A percentile compares a stretch with the other conserved stretches of the same genome.
Conservation (phyloP, 2,329 filamentous ascomycete genomes). For the Phyllosticta ampelicida region DNA sequence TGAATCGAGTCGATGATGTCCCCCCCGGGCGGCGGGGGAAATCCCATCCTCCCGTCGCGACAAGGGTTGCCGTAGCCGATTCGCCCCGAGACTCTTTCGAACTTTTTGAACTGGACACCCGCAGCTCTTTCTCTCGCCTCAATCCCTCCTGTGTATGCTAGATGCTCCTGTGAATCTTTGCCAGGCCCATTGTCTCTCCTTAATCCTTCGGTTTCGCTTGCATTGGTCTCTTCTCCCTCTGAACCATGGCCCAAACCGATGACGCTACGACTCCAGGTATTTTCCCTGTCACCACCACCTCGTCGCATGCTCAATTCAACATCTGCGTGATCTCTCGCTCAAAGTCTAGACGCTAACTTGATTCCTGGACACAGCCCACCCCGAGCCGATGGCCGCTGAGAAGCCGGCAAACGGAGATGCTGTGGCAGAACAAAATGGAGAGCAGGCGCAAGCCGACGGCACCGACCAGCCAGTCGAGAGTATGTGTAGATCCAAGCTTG, state of each 20-base stretch:
- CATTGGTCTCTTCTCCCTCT: slow-evolving; percentile 4
- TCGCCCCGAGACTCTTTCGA: slow-evolving; percentile 3
- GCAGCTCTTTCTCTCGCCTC: slow-evolving; percentile 1
- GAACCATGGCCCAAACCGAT: slow-evolving; percentile 25
- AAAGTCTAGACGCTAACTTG: neutral
- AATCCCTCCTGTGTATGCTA: slow-evolving; percentile 21
- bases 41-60: neutral
- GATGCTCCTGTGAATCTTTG: slow-evolving; percentile 2
- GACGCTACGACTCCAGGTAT: slow-evolving; percentile 28
- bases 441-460: slow-evolving; percentile 19
- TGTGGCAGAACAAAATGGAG: slow-evolving; percentile 3
- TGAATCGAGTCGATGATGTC: neutral
- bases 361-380: slow-evolving; percentile 16
- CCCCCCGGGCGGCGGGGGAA: neutral
- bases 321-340: neutral
- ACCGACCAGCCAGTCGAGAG: slow-evolving; percentile 23
- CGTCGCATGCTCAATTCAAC: neutral
- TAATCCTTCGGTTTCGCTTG: slow-evolving; percentile 2
- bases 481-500: slow-evolving; percentile 14
- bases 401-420: slow-evolving; percentile 14
- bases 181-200: slow-evolving; percentile 4
- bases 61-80: neutral
- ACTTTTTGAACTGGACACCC: slow-evolving; percentile 8
- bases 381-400: slow-evolving; percentile 18
- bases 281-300: slow-evolving; percentile 7